Conservation (phyloP, 73 alveolate genomes). For the Paramecium pentaurelia region DNA sequence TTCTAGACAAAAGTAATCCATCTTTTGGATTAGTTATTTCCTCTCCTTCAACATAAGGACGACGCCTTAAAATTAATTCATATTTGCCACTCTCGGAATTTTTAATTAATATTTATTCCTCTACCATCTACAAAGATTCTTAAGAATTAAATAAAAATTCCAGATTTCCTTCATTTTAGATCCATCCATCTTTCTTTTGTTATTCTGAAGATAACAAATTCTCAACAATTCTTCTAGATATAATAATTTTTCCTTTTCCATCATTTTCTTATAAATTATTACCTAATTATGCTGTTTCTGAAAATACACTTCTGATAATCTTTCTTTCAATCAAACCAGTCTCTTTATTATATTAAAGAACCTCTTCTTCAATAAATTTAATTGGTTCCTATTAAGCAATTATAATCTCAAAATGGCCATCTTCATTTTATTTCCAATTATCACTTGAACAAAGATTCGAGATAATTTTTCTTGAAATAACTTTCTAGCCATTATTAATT, state of each 20-base stretch:
- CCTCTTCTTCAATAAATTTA: not conserved
- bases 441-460: not conserved
- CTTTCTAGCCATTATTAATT: not conserved
- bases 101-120: not conserved
- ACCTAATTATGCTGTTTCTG: not conserved
- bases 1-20: not conserved
- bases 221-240: not conserved
- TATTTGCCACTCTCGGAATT: not conserved
- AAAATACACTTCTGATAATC: not conserved
- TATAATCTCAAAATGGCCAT: not conserved
- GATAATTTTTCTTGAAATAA: not conserved
- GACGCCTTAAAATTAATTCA: not conserved
- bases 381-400: not conserved
- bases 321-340: conserved; percentile 5
- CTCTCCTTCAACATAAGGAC: not conserved
- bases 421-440: not conserved
- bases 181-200: not conserved
- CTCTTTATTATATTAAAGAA: not conserved
- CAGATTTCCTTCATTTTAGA: not conserved
- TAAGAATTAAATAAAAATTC: not conserved
- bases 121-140: not conserved
- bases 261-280: not conserved
- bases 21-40: not conserved
- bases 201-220: not conserved
- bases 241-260: not conserved